Evolutionary conservation across 805 yeast genomes (phyloP).

Genomic region (Saturnispora sekii): DNA sequence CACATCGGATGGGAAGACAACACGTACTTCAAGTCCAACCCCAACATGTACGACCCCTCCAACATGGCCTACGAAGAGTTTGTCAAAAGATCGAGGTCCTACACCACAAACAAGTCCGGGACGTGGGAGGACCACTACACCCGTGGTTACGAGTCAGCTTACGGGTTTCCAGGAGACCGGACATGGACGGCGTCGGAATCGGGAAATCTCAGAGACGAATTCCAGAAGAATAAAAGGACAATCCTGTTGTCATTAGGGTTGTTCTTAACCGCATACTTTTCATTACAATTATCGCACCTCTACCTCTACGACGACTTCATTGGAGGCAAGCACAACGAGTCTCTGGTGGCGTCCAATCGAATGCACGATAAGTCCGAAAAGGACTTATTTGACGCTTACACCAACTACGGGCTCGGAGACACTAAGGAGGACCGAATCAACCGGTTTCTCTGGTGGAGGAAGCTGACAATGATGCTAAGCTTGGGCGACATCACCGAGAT

Average conservation of each 20-base stretch:
- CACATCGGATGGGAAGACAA: slow-evolving; percentile 37
- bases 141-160: slow-evolving; percentile 14
- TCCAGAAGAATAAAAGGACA: slow-evolving; percentile 21
- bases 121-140: slow-evolving; percentile 26
- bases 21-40: slow-evolving; percentile 14
- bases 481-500: slow-evolving; percentile 20
- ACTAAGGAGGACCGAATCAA: slow-evolving; percentile 41
- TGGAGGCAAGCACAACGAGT: slow-evolving; percentile 22
- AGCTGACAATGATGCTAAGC: slow-evolving; percentile 21
- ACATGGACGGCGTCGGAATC: slow-evolving; percentile 22
- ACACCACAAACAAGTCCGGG: slow-evolving; percentile 16
- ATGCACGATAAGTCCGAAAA: slow-evolving; percentile 33
- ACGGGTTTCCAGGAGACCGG: slow-evolving; percentile 21
- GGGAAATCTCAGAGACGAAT: slow-evolving; percentile 20
- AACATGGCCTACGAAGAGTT: slow-evolving; percentile 11
- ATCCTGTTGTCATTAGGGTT: slow-evolving; percentile 21
- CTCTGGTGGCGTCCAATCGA: slow-evolving; percentile 14
- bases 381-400: slow-evolving; percentile 33
- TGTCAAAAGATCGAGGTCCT: slow-evolving; percentile 3
- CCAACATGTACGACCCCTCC: slow-evolving; percentile 17
- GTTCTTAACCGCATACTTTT: slow-evolving; percentile 21
- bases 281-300: slow-evolving; percentile 24
- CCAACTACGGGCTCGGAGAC: slow-evolving; percentile 44
- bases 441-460: slow-evolving; percentile 49
- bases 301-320: slow-evolving; percentile 25